Conservation (phyloP, 805 yeast genomes). For the Pichia pseudocactophila region DNA sequence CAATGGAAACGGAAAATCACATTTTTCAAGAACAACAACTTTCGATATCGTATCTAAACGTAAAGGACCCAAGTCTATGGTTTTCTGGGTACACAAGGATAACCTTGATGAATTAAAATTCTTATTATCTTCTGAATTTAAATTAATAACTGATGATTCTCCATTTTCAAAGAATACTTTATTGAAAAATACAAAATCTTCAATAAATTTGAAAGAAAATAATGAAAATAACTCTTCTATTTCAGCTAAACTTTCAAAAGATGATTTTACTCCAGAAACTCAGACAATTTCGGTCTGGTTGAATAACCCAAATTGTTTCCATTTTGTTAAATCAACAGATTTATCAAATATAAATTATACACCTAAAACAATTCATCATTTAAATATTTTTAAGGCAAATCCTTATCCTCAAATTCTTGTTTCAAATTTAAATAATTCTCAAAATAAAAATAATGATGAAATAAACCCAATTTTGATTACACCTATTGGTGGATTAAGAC, state of each 20-base stretch:
- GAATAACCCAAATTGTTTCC: constrained; percentile 21
- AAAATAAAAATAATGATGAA: background rate
- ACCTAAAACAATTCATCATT: background rate
- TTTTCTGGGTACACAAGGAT: constrained; percentile 53
- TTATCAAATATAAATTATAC: constrained; percentile 1
- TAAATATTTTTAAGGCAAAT: constrained; percentile 8
- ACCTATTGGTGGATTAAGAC: constrained; percentile 36
- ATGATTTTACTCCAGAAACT: constrained; percentile 25
- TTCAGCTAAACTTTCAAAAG: background rate
- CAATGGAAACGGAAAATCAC: constrained; percentile 10
- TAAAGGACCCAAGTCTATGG: constrained; percentile 29
- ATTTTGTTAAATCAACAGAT: constrained; percentile 9
- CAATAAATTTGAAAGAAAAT: constrained; percentile 7
- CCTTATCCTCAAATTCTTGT: constrained; percentile 15
- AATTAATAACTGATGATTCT: constrained; percentile 28
- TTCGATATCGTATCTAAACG: constrained; percentile 31
- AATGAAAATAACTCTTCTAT: background rate
- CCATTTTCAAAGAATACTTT: constrained; percentile 18
- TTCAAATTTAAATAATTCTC: constrained; percentile 9
- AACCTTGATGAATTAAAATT: constrained; percentile 47
- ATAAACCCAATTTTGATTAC: constrained; percentile 26
- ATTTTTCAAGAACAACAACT: constrained; percentile 20
- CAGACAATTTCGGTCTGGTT: constrained; percentile 23
- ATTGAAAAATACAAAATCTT: constrained; percentile 17
- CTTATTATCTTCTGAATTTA: constrained; percentile 35